phyloP scores from a whole-genome alignment of 768 basidiomycete species.

The Hericium erinaceus region DNA sequence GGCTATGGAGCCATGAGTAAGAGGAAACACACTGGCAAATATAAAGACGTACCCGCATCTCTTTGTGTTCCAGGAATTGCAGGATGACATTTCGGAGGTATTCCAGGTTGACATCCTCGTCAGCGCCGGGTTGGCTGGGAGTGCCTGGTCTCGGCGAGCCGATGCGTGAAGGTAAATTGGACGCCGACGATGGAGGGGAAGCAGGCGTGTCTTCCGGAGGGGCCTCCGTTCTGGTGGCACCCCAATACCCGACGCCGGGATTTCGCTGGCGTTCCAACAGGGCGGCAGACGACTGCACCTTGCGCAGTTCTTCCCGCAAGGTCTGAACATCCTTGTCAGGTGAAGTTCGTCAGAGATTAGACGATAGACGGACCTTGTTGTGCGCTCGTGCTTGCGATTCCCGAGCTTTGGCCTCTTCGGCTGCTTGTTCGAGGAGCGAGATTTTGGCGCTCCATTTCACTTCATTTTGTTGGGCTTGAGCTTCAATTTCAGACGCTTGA shows the following conservation, averaged over 20 bases:
- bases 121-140: constrained; percentile 34
- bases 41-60: constrained; percentile 75
- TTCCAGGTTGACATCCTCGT: constrained; percentile 92
- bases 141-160: constrained; percentile 21
- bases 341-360: not conserved
- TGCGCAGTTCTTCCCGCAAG: constrained; percentile 87
- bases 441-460: constrained; percentile 42
- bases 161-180: constrained; percentile 28
- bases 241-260: constrained; percentile 94
- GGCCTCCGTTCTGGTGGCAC: constrained; percentile 31
- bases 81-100: constrained; percentile 93
- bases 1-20: constrained; percentile 38
- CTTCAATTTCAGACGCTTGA: constrained; percentile 48
- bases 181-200: constrained; percentile 32
- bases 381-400: constrained; percentile 62
- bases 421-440: constrained; percentile 47
- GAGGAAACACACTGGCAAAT: not conserved
- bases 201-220: constrained; percentile 20
- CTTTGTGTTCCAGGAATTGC: constrained; percentile 96
- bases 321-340: constrained; percentile 37
- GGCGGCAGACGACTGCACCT: constrained; percentile 89
- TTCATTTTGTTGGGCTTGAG: constrained; percentile 33
- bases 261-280: constrained; percentile 85
- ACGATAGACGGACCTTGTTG: constrained; percentile 58
- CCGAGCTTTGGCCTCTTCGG: constrained; percentile 65